Base-by-base conservation (phyloP, 768 basidiomycete genomes). In the Dacryopinax spathularia region DNA sequence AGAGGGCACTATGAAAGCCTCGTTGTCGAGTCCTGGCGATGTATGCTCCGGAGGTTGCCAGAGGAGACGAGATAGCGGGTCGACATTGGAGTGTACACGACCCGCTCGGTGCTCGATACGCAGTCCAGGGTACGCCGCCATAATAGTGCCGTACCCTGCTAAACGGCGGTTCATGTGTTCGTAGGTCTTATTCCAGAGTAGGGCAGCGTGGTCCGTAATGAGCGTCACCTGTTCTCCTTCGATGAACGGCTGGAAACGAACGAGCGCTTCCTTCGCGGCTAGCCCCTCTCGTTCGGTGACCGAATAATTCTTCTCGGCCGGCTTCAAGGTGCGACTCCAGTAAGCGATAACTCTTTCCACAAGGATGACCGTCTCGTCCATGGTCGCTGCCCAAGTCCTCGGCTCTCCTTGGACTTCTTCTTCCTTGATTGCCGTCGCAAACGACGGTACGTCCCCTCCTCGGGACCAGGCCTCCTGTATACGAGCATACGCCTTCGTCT, bases 81-180 rank as follows among this genome's bases (percentile, higher is more conserved):
- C 77, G 6, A 77, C 75, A 61, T 77, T 77, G 1, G 75, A 77
- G 43, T 78, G 76, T 0, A 75, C 73, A 2, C 72, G 41, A 2
- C 77, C 77, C 0, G 77, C 71, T 4, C 74, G 71, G 60, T 78
- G 77, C 9, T 77, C 67, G 27, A 78, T 77, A n/a, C 68, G 59
- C 15, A 78, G 29, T 0, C 64, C 60, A 0, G 75, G 77, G 65
- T 71, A 78, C 2, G 76, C 76, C 10, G 76, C 43, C 39, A 75
- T 76, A 0, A 75, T 69, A 3, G 69, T 62, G 39, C 75, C 76
- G 75, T 75, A 78, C 2, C 74, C 72, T 0, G 72, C 62, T 16
- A 78, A 65, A n/a, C 73, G 64, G 20, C 73, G 62, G 61, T 78
- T 78, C 0, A 73, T 68, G 66, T 77, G 76, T 61, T 78, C 71